Evolutionary conservation across 805 yeast genomes (phyloP), one percentile per base, ranked within the genome.

Genomic region (Pichia eremophila): DNA sequence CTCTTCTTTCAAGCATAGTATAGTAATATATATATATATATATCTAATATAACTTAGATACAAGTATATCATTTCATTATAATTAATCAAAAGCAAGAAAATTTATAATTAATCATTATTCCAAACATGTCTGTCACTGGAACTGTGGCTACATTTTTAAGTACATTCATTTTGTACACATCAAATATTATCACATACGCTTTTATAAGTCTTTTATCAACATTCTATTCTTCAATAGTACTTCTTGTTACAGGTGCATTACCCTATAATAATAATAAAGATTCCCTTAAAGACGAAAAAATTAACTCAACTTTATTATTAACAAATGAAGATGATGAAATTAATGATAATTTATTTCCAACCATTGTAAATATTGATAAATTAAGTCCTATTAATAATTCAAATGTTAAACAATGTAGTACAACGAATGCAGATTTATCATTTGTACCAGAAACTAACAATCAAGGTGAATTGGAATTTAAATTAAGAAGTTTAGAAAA

Each of bases 391-490:
- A 42, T 18, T 2, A 17, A 28, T n/a, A 15, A 15, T 14, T 18
- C 32, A 7, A 46, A 34, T 2, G 44, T 44, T 18, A 52, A 38
- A 27, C 53, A 51, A 41, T 79, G 84, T 57, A 74, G 83, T 28
- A 77, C 81, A 11, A 43, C 45, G 11, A 5, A 34, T 34, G 12
- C 17, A 3, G 68, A 76, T 36, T 67, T 80, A 2, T 67, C 75
- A 45, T 65, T 77, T 41, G 61, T 75, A n/a, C 78, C 82, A 5
- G 67, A 71, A 51, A 74, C 72, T 43, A 77, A 76, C 54, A 62
- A 60, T 15, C 68, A 70, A 34, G 85, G 84, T 4, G 78, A 76
- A 51, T 69, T 79, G 15, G 80, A 76, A 47, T 79, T 83, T 78
- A 70, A 71, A 15, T 70, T 79, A 8, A 25, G 27, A 6, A 29